Conservation (phyloP, 805 yeast genomes). For the Clavispora fructus region DNA sequence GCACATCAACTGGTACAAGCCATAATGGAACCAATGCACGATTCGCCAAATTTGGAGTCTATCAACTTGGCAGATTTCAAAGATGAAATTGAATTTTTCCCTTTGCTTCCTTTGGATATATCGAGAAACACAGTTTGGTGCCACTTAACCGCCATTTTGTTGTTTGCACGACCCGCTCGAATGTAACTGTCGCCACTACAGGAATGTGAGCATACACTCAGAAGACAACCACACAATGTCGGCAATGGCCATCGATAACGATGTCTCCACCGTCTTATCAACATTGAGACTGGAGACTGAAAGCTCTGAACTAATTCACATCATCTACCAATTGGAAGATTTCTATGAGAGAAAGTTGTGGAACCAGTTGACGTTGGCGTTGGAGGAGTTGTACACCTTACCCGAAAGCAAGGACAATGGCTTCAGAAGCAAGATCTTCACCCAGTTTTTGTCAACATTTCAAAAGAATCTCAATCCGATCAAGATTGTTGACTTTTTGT, state of each 20-base stretch:
- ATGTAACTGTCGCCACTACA: background rate
- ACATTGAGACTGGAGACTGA: conserved; percentile 64
- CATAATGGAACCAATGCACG: no score
- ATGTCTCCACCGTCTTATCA: conserved; percentile 44
- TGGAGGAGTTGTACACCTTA: conserved; percentile 56
- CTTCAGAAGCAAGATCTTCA: conserved; percentile 62
- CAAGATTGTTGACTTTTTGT: conserved; percentile 69
- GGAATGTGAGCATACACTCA: background rate
- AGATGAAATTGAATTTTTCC: no score
- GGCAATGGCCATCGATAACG: conserved; percentile 37
- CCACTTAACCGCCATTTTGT: no score
- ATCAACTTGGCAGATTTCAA: no score
- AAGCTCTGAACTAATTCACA: conserved; percentile 50
- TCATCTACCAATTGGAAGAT: conserved; percentile 72
- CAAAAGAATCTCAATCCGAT: conserved; percentile 71
- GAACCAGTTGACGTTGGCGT: conserved; percentile 81
- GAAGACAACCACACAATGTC: conserved; percentile 6
- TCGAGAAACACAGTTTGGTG: no score
- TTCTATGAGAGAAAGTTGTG: conserved; percentile 84
- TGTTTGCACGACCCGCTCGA: background rate
- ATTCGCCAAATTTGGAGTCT: no score
- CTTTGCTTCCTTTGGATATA: no score
- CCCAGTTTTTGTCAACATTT: conserved; percentile 63
- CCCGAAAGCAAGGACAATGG: conserved; percentile 39
- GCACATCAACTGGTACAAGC: no score